Conservation (phyloP, 306 rosid genomes). For the Sphenostylis stenocarpa region DNA sequence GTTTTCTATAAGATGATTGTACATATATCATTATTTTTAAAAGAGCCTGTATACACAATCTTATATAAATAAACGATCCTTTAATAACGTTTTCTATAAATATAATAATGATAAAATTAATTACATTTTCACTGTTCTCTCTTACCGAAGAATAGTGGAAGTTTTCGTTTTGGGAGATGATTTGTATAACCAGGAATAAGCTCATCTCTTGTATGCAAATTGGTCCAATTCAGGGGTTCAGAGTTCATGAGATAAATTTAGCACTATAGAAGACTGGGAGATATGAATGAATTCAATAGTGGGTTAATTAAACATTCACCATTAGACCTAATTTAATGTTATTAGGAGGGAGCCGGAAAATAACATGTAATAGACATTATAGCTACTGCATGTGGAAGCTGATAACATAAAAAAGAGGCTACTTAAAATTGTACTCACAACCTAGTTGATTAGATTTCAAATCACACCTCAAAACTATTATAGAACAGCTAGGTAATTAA, state of each 20-base stretch:
- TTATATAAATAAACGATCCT: too few relatives aligned
- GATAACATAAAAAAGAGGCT: neutral
- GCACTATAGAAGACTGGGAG: neutral
- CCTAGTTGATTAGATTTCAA: neutral
- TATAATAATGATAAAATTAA: too few relatives aligned
- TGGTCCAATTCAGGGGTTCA: neutral
- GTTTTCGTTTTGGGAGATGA: too few relatives aligned
- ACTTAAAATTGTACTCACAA: neutral
- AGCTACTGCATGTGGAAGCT: neutral
- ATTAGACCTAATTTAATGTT: neutral
- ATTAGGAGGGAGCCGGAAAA: neutral
- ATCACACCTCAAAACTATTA: neutral
- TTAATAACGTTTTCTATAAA: too few relatives aligned
- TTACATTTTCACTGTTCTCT: too few relatives aligned
- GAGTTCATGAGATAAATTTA: neutral
- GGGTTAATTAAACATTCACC: neutral
- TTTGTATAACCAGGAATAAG: too few relatives aligned
- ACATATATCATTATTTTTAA: too few relatives aligned
- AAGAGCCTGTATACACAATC: too few relatives aligned
- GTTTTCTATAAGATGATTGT: too few relatives aligned
- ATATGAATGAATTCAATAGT: neutral
- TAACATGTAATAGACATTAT: neutral
- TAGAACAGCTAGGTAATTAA: neutral
- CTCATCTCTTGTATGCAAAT: neutral
- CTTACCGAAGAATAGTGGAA: too few relatives aligned